These are phyloP conservation scores for Colletotrichum sp. DNA, from an alignment of 2,329 filamentous ascomycete genomes.

Conservation along the genomic window DNA sequence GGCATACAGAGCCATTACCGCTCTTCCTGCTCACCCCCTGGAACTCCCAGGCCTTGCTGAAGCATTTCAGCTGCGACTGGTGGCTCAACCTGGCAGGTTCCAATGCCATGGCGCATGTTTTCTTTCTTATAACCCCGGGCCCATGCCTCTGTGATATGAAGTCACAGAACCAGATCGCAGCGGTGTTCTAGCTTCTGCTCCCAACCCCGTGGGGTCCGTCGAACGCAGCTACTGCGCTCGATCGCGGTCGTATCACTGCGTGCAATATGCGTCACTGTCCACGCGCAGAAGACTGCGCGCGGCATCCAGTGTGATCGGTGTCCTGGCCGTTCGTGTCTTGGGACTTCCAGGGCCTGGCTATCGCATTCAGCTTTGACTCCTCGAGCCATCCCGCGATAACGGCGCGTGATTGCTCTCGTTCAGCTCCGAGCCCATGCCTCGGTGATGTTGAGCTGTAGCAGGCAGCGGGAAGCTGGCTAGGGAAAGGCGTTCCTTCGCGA, in stretches of 20 bases:
- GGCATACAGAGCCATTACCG: neutral
- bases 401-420: neutral
- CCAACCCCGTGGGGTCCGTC: too few species aligned
- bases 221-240: neutral
- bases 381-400: neutral
- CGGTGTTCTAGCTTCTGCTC: too few species aligned
- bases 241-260: accelerated
- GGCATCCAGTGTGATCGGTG: accelerated
- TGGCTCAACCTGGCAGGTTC: neutral
- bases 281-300: neutral
- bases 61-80: too few species aligned
- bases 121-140: neutral
- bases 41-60: too few species aligned
- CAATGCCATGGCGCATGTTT: neutral
- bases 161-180: too few species aligned
- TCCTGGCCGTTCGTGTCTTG: neutral
- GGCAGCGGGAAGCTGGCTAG: neutral
- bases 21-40: neutral
- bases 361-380: neutral
- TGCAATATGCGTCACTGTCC: neutral
- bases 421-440: neutral
- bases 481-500: neutral
- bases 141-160: neutral
- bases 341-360: neutral
- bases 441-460: neutral